phyloP scores from a whole-genome alignment of 108 stramenopile species.

The Nannochloropsis salina region DNA sequence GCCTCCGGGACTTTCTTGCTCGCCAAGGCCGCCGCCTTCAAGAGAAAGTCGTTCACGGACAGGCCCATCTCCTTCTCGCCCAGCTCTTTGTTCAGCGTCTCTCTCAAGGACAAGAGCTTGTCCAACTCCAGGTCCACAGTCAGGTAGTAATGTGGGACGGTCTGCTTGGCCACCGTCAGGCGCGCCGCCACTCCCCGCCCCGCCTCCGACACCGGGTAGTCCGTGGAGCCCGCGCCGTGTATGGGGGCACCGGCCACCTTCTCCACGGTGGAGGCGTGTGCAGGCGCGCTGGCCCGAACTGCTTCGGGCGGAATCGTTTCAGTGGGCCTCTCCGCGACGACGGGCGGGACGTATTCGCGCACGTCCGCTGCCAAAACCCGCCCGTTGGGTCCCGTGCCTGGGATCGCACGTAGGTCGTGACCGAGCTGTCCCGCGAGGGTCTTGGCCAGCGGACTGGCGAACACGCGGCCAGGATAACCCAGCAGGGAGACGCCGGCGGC shows the following conservation, averaged over 20 bases:
- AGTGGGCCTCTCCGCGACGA: neutral
- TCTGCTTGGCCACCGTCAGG: slow-evolving; percentile 71
- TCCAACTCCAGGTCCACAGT: slow-evolving; percentile 81
- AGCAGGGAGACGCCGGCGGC: slow-evolving; percentile 50
- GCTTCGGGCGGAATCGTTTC: too few species aligned
- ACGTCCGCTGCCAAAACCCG: slow-evolving; percentile 91
- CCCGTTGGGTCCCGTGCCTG: slow-evolving; percentile 86
- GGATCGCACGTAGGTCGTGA: slow-evolving; percentile 27
- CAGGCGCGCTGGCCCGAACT: slow-evolving; percentile 5
- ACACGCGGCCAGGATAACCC: slow-evolving; percentile 4
- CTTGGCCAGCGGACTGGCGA: slow-evolving; percentile 28
- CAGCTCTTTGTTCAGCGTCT: slow-evolving; percentile 63
- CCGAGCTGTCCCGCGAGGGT: slow-evolving; percentile 30
- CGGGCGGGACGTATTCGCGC: slow-evolving; percentile 60
- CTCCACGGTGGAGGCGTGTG: slow-evolving; percentile 22
- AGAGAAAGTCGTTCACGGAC: slow-evolving; percentile 77
- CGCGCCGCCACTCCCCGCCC: slow-evolving; percentile 57
- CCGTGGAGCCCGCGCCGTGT: slow-evolving; percentile 25
- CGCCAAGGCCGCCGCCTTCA: slow-evolving; percentile 81
- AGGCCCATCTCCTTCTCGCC: slow-evolving; percentile 41
- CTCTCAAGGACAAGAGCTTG: slow-evolving; percentile 68
- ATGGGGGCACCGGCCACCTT: slow-evolving; percentile 33
- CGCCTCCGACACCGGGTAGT: slow-evolving; percentile 18
- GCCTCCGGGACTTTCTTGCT: slow-evolving; percentile 76
- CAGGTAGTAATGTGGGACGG: slow-evolving; percentile 95